Base-by-base conservation (phyloP, 2,329 filamentous ascomycete genomes). In the Ophiostoma tasmaniense region DNA sequence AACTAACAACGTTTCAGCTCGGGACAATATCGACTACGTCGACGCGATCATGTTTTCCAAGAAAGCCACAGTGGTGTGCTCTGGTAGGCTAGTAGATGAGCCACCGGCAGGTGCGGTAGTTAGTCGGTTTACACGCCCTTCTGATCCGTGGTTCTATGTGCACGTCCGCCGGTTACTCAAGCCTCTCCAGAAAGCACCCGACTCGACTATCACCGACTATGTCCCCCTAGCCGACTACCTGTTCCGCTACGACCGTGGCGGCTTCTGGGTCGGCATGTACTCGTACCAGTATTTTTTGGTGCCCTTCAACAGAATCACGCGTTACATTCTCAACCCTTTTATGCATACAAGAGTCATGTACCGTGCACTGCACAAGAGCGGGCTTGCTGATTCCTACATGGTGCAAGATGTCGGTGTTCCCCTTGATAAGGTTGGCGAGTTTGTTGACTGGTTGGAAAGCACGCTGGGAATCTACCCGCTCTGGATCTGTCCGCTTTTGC, bases 71-170 rank as follows among this genome's bases (percentile, higher is more conserved):
- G 81, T 90, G 0, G 78, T 91, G 61, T 89, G 89, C 75, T 81
- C 82, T 0, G 90, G 90, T 0, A 80, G 79, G 11, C 78, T 90
- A 20, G 82, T 82, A 0, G 80, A 89, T 66, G 75, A 79, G 0
- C 71, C 81, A 0, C 81, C 81, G 0, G 68, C 75, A 0, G 77
- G 76, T 1, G 70, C 71, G 2, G 75, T 75, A 62, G 73, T 78
- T 0, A 78, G 77, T 30, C 79, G 75, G 0, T 90, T 91, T 76
- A 84, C 83, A n/a, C 80, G 83, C 13, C 79, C 84, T 0, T 76
- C 76, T 3, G 90, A 93, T 72, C 86, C 88, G 0, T 93, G 90
- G 90, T 91, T 91, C 75, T 92, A 91, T 70, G 79, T 92, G 2
- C 89, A 90, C 72, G 89, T 85, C 1, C 78, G 85, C 72, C 76